Percentiles rank a stretch among this genome's conserved stretches.
These are phyloP conservation scores for Stagonosporopsis rhizophila DNA, from an alignment of 2,329 filamentous ascomycete species.

Conservation along the genomic window DNA sequence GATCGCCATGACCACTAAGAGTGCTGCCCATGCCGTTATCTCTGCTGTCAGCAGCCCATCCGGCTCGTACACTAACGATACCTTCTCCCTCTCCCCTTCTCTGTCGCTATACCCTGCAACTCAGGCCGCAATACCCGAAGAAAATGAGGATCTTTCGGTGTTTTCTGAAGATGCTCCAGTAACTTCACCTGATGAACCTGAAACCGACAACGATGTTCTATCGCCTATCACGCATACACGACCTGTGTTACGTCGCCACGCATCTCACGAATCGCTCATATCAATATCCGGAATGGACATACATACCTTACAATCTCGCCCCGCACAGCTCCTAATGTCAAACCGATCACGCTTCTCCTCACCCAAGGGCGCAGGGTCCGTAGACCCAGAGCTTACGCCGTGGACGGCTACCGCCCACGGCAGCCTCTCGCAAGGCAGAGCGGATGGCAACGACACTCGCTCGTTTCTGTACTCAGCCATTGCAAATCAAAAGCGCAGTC, in stretches of 20 bases:
- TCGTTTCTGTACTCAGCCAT: slow-evolving; percentile 52
- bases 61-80: slow-evolving; percentile 41
- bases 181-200: slow-evolving; percentile 30
- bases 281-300: slow-evolving; percentile 90
- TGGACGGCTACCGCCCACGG: slow-evolving; percentile 57
- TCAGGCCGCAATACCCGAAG: slow-evolving; percentile 46
- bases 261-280: slow-evolving; percentile 88
- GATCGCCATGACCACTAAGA: slow-evolving; percentile 43
- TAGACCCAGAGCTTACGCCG: slow-evolving; percentile 50
- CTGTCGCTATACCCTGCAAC: slow-evolving; percentile 30
- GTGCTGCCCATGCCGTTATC: slow-evolving; percentile 43
- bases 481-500: slow-evolving; percentile 35
- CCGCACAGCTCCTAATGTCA: slow-evolving; percentile 72
- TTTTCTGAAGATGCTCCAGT: slow-evolving; percentile 23
- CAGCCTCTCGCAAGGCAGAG: slow-evolving; percentile 56
- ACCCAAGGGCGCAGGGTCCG: slow-evolving; percentile 53
- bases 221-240: slow-evolving; percentile 45
- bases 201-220: slow-evolving; percentile 44
- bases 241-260: slow-evolving; percentile 65
- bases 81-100: slow-evolving; percentile 36
- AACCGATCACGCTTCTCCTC: slow-evolving; percentile 61
- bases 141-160: slow-evolving; percentile 38
- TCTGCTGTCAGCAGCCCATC: slow-evolving; percentile 44
- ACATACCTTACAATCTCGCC: slow-evolving; percentile 77
- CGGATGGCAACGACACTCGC: slow-evolving; percentile 65